These are phyloP conservation scores for Prunus mira DNA, from an alignment of 306 rosid genomes.

Conservation along the genomic window DNA sequence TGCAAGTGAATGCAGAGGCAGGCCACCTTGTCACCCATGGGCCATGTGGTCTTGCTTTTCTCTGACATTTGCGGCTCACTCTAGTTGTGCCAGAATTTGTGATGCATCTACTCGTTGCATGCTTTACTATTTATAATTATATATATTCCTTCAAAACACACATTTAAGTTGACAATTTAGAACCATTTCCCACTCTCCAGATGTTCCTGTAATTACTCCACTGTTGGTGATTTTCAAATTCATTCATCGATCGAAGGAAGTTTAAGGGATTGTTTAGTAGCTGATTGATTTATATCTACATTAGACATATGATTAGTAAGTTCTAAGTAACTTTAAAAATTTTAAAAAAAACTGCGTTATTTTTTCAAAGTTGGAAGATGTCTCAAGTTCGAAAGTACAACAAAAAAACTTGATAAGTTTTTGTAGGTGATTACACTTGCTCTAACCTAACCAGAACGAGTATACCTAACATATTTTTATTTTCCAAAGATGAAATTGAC, in stretches of 20 bases:
- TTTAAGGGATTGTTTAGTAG: no score
- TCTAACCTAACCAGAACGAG: background rate
- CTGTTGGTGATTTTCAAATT: no score
- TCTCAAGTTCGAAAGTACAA: no score
- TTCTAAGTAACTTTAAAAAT: no score
- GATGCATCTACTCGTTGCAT: background rate
- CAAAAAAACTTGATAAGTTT: background rate
- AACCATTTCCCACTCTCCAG: background rate
- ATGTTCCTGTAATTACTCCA: no score
- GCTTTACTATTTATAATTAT: background rate
- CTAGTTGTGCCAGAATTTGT: background rate
- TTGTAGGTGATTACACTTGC: background rate
- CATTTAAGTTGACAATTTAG: background rate
- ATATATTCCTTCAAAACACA: background rate
- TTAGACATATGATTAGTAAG: no score
- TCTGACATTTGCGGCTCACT: slow-evolving; percentile 13
- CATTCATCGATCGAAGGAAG: no score
- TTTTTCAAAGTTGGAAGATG: no score
- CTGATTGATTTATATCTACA: no score
- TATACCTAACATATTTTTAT: background rate
- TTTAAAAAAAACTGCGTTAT: no score
- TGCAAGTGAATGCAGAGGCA: background rate
- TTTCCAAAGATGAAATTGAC: no score
- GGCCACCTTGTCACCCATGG: slow-evolving; percentile 39
- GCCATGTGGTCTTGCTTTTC: slow-evolving; percentile 20